Conservation (phyloP, 164 flowering plant genomes). For the Stephania cephalantha region DNA sequence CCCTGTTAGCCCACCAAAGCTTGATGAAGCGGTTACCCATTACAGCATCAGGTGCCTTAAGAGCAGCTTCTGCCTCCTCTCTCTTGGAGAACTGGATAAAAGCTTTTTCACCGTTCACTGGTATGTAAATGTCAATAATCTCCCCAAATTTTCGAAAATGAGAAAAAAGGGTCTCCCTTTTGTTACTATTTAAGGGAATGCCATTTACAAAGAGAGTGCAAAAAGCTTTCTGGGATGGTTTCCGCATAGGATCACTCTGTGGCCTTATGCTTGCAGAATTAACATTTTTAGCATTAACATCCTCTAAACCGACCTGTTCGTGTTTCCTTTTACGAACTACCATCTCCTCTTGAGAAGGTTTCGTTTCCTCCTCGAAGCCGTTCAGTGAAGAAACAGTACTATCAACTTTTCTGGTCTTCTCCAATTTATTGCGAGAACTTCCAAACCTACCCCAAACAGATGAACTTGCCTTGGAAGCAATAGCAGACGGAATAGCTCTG, state of each 20-base stretch:
- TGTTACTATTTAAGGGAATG: constrained; percentile 71
- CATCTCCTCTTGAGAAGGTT: constrained; percentile 30
- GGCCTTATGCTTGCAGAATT: constrained; percentile 30
- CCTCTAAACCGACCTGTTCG: constrained; percentile 28
- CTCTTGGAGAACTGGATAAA: constrained; percentile 91
- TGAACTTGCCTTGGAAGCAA: constrained; percentile 33
- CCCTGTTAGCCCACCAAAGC: constrained; percentile 93
- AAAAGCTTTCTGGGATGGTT: constrained; percentile 55
- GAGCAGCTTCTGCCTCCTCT: constrained; percentile 95
- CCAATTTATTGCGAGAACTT: constrained; percentile 35
- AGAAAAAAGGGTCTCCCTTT: constrained; percentile 60
- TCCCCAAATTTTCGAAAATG: constrained; percentile 92
- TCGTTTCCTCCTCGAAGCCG: constrained; percentile 28
- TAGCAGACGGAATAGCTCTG: constrained; percentile 27
- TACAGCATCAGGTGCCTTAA: constrained; percentile 95
- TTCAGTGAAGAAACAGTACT: constrained; percentile 24
- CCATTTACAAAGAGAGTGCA: constrained; percentile 81
- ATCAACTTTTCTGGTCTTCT: constrained; percentile 33
- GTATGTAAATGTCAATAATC: constrained; percentile 76
- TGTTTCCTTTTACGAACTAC: constrained; percentile 35
- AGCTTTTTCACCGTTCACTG: constrained; percentile 64
- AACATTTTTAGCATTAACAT: constrained; percentile 22
- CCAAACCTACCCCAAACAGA: constrained; percentile 71
- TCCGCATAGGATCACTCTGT: constrained; percentile 30
- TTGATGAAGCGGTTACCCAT: constrained; percentile 97